Conservation (phyloP, 257 asterid species). For the Solanum sejunctum region DNA sequence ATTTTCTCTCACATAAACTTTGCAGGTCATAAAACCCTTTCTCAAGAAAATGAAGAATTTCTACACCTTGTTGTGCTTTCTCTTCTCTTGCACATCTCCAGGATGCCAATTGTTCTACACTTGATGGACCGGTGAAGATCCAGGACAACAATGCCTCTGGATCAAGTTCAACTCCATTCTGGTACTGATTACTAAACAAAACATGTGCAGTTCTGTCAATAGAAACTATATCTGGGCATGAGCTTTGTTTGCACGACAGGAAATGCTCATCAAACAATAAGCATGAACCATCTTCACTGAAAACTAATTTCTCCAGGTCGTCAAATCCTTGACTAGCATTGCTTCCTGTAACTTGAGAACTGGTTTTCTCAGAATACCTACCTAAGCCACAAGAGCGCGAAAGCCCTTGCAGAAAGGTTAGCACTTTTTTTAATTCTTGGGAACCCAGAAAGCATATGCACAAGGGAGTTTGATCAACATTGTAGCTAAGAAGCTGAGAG, state of each 20-base stretch:
- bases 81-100: constrained; percentile 66
- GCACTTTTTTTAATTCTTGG: constrained; percentile 67
- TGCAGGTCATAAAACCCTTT: constrained; percentile 76
- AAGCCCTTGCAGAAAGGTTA: constrained; percentile 76
- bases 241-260: constrained; percentile 32
- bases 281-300: constrained; percentile 51
- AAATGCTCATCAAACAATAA: constrained; percentile 62
- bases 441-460: constrained; percentile 83
- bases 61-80: constrained; percentile 55
- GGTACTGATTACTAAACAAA: constrained; percentile 27
- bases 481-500: constrained; percentile 52
- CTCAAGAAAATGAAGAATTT: constrained; percentile 68
- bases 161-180: constrained; percentile 41
- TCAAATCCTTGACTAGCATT: constrained; percentile 29
- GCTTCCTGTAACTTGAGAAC: constrained; percentile 25
- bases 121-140: constrained; percentile 65
- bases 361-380: constrained; percentile 60
- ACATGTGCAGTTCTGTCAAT: constrained; percentile 14
- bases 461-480: constrained; percentile 58
- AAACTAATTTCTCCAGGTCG: constrained; percentile 42
- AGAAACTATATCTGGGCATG: constrained; percentile 18
- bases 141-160: constrained; percentile 77
- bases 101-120: constrained; percentile 55
- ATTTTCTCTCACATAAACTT: constrained; percentile 79
- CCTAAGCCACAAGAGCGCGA: constrained; percentile 56